phyloP scores from a whole-genome alignment of 768 basidiomycete species.

The Suillus bovinus region DNA sequence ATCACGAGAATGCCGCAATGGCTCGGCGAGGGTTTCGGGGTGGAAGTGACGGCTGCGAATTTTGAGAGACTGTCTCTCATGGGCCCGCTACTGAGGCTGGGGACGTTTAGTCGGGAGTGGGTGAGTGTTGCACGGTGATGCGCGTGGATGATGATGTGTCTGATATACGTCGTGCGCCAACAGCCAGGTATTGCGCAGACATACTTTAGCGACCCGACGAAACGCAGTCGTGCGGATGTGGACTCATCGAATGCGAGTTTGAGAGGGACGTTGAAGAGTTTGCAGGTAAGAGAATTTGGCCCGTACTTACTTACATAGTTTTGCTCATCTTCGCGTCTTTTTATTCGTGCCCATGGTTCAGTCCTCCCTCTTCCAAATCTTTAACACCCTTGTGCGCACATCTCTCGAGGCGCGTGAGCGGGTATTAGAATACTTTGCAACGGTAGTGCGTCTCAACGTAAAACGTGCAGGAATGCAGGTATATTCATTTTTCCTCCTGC shows the following conservation, averaged over 20 bases:
- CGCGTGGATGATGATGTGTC: background rate
- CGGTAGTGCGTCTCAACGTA: constrained; percentile 70
- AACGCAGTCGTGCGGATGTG: constrained; percentile 69
- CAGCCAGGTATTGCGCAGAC: constrained; percentile 75
- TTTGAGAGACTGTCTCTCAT: constrained; percentile 72
- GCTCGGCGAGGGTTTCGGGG: constrained; percentile 70
- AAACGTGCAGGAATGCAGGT: constrained; percentile 93
- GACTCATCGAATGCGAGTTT: constrained; percentile 85
- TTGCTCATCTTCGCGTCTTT: background rate
- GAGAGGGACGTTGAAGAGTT: constrained; percentile 78
- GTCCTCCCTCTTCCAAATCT: constrained; percentile 79
- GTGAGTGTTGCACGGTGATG: constrained; percentile 41
- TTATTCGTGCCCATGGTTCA: constrained; percentile 21
- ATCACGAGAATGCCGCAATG: constrained; percentile 75
- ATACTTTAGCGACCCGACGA: constrained; percentile 88
- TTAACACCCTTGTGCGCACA: constrained; percentile 85
- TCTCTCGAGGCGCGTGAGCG: constrained; percentile 78
- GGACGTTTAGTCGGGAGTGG: constrained; percentile 89
- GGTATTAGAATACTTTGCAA: constrained; percentile 80
- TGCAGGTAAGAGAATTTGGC: constrained; percentile 58
- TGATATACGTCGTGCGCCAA: background rate
- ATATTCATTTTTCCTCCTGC: constrained; percentile 14
- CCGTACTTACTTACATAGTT: background rate
- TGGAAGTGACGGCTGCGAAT: constrained; percentile 51
- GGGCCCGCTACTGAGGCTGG: constrained; percentile 82